These are phyloP conservation scores for Fallopia convolvulus DNA, from an alignment of 148 eudicot genomes.

Conservation along the genomic window DNA sequence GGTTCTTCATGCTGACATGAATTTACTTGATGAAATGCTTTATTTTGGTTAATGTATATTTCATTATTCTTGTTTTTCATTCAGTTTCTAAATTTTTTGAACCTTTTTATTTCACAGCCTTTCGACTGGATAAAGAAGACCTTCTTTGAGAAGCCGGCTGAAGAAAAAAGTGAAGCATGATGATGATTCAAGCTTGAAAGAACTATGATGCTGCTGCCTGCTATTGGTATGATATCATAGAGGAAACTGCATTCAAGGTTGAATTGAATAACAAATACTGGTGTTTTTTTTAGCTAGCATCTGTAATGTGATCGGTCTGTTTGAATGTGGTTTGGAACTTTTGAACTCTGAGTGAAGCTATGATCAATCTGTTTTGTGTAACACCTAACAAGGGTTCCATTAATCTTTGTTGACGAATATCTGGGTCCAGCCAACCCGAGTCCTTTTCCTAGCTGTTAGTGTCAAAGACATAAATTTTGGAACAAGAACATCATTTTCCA, in stretches of 20 bases:
- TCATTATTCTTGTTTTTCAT: background rate
- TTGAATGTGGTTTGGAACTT: no score
- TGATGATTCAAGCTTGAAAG: background rate
- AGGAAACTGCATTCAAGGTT: background rate
- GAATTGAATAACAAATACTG: background rate
- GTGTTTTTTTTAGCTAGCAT: background rate
- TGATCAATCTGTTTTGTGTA: no score
- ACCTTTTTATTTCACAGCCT: slow-evolving; percentile 23
- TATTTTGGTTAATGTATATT: background rate
- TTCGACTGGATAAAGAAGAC: slow-evolving; percentile 40
- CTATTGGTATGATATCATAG: background rate
- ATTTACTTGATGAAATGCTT: background rate
- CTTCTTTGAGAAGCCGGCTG: slow-evolving; percentile 35
- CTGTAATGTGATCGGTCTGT: no score
- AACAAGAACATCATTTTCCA: background rate
- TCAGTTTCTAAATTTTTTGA: no score
- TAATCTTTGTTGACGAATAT: no score
- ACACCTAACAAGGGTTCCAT: no score
- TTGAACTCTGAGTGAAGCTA: no score
- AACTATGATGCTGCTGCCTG: no score
- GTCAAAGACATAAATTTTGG: background rate
- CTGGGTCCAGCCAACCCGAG: no score
- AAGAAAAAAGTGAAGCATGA: slow-evolving; percentile 2
- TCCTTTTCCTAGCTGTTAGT: background rate
- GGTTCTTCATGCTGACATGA: no score